phyloP scores from a whole-genome alignment of 192 early-diverging fungal genomes.

The Gamsiella multidivaricata region DNA sequence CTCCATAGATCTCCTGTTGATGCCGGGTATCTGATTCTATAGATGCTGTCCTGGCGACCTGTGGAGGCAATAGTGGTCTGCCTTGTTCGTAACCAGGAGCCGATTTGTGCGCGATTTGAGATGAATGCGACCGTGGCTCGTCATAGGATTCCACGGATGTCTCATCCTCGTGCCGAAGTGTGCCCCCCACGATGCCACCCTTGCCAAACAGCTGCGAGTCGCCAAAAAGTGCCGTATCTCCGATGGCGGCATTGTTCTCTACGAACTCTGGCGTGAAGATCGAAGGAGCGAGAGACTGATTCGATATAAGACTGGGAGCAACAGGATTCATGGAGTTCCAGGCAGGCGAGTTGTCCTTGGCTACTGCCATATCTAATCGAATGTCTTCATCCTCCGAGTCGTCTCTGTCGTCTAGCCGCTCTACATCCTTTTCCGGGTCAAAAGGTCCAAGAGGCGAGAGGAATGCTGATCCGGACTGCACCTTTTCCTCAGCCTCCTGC shows the following conservation, averaged over 20 bases:
- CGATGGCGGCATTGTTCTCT: slow-evolving; percentile 29
- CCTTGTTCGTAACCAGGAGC: background rate
- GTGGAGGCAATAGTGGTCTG: background rate
- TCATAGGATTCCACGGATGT: background rate
- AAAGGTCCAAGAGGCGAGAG: slow-evolving; percentile 28
- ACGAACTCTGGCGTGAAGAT: slow-evolving; percentile 42
- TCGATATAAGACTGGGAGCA: slow-evolving; percentile 24
- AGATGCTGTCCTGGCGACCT: slow-evolving; percentile 2
- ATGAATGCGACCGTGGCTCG: background rate
- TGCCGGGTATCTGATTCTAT: background rate
- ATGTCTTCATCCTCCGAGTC: slow-evolving; percentile 25
- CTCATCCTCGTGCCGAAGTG: background rate
- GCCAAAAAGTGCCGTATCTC: slow-evolving; percentile 36
- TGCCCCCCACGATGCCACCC: slow-evolving; percentile 23
- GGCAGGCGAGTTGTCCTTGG: background rate
- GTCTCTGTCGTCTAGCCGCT: slow-evolving; percentile 23
- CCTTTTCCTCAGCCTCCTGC: slow-evolving; percentile 17
- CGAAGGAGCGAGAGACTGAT: slow-evolving; percentile 26
- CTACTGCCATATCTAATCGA: background rate
- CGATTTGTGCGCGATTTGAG: background rate
- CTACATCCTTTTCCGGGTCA: slow-evolving; percentile 12
- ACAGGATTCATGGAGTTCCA: slow-evolving; percentile 7
- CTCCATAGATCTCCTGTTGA: background rate
- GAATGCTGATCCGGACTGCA: slow-evolving; percentile 33
- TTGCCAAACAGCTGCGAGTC: slow-evolving; percentile 51